Evolutionary conservation across 768 basidiomycete genomes (phyloP), one percentile per base, ranked within the genome.

Genomic region (Mycena chlorophos): DNA sequence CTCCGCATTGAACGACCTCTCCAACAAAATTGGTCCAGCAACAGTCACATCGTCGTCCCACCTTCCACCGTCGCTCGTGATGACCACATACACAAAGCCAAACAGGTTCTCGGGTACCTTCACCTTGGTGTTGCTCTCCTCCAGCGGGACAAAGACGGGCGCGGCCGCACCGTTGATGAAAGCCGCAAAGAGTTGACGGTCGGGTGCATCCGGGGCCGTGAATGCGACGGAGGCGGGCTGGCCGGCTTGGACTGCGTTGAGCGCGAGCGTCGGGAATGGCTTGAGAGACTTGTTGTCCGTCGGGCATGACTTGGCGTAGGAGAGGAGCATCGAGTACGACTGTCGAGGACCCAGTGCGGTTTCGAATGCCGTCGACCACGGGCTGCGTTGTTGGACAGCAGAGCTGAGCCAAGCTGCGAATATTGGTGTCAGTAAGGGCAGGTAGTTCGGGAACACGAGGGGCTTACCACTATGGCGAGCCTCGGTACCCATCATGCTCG

Each of bases 401-500:
- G 75, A 71, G 49, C 68, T 60, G 27, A 83, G 60, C 82, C 82
- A 85, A 10, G 75, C 70, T 57, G 3, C 3, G 17, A 40, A 17
- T 23, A 6, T 12, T 51, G 25, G 51, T 37, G 13, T 16, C 5
- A 28, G 20, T 22, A 31, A 4, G 8, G 17, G 19, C 16, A 20
- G 10, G 30, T n/a, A 13, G 23, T 48, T 4, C 23, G 20, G 31
- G 22, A 16, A 8, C n/a, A 2, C 3, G 26, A 19, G 28, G 10
- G 34, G 28, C 39, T n/a, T n/a, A 57, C 46, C 42, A 20, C 75
- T 71, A 63, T 84, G 82, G 38, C 81, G 73, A 48, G 80, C 72
- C 66, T 85, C 83, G 43, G 75, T 76, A 25, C 78, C 73, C 19
- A 88, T 73, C 61, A 91, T 88, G 19, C 81, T 77, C 1, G 76